These are phyloP conservation scores for Entophlyctis luteolus DNA, from an alignment of 192 early-diverging fungal genomes.

Conservation along the genomic window DNA sequence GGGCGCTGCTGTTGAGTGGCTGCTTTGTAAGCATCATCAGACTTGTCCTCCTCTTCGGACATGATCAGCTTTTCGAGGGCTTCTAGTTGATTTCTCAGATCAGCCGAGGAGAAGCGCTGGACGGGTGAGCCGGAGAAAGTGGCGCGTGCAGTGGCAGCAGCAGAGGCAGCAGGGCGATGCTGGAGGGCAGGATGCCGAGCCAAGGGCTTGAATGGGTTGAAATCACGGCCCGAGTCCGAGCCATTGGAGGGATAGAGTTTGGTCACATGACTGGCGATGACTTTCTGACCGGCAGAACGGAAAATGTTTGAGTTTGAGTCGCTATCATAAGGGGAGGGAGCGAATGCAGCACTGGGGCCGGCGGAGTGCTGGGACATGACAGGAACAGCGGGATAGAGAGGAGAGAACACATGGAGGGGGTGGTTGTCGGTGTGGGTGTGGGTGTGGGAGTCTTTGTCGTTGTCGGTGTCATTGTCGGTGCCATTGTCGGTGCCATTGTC, in stretches of 20 bases:
- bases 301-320: too few species aligned
- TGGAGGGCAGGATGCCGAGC: not conserved
- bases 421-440: not conserved
- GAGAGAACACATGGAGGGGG: too few species aligned
- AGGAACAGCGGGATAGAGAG: too few species aligned
- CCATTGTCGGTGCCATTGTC: too few species aligned
- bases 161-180: too few species aligned
- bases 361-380: too few species aligned
- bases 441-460: not conserved
- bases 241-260: too few species aligned
- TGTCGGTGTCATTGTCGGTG: not conserved
- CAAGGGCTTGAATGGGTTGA: conserved; percentile 15
- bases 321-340: too few species aligned
- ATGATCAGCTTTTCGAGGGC: conserved; percentile 6
- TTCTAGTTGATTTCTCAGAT: not conserved
- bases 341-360: too few species aligned
- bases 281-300: too few species aligned
- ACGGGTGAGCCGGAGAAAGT: too few species aligned
- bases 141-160: not conserved
- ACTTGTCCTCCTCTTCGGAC: not conserved
- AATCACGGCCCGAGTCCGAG: not conserved
- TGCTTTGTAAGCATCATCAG: not conserved
- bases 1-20: not conserved
- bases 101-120: conserved; percentile 6
- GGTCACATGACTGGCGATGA: too few species aligned